These are phyloP conservation scores for Heritiera fomes DNA, from an alignment of 345 rosid genomes.

Conservation along the genomic window DNA sequence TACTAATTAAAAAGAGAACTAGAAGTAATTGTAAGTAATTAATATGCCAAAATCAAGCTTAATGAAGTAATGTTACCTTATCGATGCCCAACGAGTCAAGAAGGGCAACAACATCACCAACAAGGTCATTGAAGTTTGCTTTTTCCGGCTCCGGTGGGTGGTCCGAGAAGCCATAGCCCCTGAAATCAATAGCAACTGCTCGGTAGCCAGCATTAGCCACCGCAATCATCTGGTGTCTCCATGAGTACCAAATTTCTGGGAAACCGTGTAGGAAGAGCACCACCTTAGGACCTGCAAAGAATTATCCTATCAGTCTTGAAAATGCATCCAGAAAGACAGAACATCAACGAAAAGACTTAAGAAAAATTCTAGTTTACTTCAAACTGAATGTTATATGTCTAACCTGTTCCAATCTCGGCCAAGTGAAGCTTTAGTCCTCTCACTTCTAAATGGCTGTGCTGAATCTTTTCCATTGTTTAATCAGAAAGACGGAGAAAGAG, in stretches of 20 bases:
- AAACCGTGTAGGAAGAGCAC: conserved; percentile 46
- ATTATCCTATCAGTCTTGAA: not conserved
- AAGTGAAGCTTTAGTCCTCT: conserved; percentile 12
- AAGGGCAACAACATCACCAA: conserved; percentile 34
- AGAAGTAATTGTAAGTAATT: not conserved
- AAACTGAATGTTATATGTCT: too few species aligned
- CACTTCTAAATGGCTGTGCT: conserved; percentile 12
- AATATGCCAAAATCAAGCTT: not conserved
- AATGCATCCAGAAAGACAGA: too few species aligned
- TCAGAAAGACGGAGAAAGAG: too few species aligned
- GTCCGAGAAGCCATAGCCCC: conserved; percentile 40
- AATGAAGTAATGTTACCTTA: conserved; percentile 16
- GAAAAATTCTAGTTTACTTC: too few species aligned
- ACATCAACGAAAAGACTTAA: too few species aligned
- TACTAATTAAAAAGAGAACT: not conserved
- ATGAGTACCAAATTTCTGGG: conserved; percentile 48
- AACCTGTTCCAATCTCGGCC: conserved; percentile 15
- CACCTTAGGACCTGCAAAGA: conserved; percentile 23
- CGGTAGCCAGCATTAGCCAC: conserved; percentile 38
- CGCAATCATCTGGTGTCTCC: conserved; percentile 49
- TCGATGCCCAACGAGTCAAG: conserved; percentile 30
- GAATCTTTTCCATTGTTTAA: conserved; percentile 13
- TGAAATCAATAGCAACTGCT: conserved; percentile 40
- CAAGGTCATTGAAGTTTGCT: conserved; percentile 35
- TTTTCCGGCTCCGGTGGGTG: conserved; percentile 31